A percentile compares a stretch with the other conserved stretches of the same genome.
These are phyloP conservation scores for Pseudogymnoascus sp. DNA, from an alignment of 2,329 filamentous ascomycete species.

Conservation along the genomic window DNA sequence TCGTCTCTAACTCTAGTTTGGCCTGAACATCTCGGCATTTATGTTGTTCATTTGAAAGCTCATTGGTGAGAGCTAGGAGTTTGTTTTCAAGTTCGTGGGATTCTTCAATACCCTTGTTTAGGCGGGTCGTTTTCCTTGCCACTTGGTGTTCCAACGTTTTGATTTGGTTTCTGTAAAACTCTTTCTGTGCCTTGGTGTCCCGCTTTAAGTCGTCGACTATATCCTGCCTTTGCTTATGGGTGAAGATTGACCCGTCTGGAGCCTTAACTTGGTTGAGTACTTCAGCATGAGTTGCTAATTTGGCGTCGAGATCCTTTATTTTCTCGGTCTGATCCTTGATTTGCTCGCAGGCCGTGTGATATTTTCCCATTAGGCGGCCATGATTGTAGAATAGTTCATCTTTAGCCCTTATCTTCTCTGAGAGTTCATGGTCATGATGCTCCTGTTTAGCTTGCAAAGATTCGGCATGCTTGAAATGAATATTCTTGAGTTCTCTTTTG, in stretches of 20 bases:
- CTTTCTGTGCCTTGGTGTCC: background rate
- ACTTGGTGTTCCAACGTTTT: background rate
- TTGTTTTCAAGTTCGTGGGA: background rate
- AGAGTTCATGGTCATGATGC: background rate
- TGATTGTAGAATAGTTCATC: background rate
- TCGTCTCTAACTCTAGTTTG: background rate
- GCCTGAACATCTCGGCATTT: background rate
- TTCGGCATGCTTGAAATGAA: background rate
- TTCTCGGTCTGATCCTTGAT: background rate
- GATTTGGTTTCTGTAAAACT: background rate
- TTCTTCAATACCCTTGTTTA: background rate
- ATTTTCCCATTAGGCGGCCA: background rate
- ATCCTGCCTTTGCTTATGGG: background rate
- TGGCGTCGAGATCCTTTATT: background rate
- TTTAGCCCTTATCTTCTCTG: background rate
- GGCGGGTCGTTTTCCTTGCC: background rate
- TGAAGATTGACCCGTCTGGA: background rate
- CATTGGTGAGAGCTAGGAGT: background rate
- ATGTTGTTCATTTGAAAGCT: background rate
- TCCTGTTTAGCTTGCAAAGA: background rate
- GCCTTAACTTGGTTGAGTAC: background rate
- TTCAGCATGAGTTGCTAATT: background rate
- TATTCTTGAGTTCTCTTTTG: background rate
- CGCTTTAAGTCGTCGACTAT: background rate
- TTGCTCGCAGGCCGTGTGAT: background rate